Evolutionary conservation across 306 rosid species (phyloP), one percentile per base, ranked within the genome.

Genomic region (Cucurbita maxima): DNA sequence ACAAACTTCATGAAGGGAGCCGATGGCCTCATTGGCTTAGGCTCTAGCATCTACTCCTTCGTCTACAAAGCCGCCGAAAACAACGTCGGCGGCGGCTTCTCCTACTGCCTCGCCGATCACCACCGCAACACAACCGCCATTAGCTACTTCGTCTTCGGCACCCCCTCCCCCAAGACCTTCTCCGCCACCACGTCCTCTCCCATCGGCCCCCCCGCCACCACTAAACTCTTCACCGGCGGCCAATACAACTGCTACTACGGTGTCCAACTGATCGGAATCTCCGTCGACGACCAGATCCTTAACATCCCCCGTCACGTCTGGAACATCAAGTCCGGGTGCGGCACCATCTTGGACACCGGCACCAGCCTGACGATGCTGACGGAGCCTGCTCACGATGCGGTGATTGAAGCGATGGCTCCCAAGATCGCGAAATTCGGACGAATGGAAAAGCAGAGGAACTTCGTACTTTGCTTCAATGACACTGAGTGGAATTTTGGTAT

Each of bases 31-130:
- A 56, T 94, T 61, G 98, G 95, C 1, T 71, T 94, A 53, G 92
- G 96, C 25, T 43, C 68, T 36, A 41, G 80, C n/a, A 45, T 62
- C 7, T 71, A 79, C 76, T 70, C 92, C 1, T 90, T 94, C 62
- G 69, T 86, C 0, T 22, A 73, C 8, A 84, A 66, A 75, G 86
- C 88, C 14, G 73, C 77, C 11, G 4, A 22, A 7, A 13, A 72
- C 60, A 80, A 69, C 56, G 85, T 88, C 72, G 85, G 69, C 48
- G 69, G 83, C 77, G 88, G 81, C 54, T 85, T 94, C 75, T 84
- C 98, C 1, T 94, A 94, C 58, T 94, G 98, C 80, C 80, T 94
- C 0, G 86, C 91, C 51, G 97, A 94, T 74, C 96, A 89, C 74
- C 58, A 83, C 16, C 86, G 89, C 84, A 81, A 74, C 75, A 72